Conservation (phyloP, 2,329 filamentous ascomycete genomes). For the Magnaporthales sp. region DNA sequence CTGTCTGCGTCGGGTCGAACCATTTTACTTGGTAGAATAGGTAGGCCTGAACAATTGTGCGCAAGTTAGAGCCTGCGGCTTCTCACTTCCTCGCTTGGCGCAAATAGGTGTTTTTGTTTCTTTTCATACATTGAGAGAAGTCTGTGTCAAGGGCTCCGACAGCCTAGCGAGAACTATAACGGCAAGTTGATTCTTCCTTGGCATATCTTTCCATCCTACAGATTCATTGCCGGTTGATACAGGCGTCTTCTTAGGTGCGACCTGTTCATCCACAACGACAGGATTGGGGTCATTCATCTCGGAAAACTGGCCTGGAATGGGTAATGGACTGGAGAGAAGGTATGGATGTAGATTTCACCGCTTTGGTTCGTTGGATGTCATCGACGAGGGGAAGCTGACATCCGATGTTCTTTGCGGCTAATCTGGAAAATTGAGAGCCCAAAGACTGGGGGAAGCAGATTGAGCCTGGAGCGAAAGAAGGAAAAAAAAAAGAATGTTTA, state of each 20-base stretch:
- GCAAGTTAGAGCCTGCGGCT: not conserved
- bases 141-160: slow-evolving; percentile 76
- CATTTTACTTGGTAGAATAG: slow-evolving; percentile 85
- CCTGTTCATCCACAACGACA: not conserved
- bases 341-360: not conserved
- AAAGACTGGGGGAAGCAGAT: not conserved
- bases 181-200: slow-evolving; percentile 66
- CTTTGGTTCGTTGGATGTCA: not conserved
- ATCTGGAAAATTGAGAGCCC: not conserved
- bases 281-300: not conserved
- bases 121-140: slow-evolving; percentile 48
- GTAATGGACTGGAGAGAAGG: not conserved
- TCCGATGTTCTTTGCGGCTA: not conserved
- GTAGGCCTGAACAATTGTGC: slow-evolving; percentile 46
- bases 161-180: slow-evolving; percentile 72
- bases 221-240: not conserved
- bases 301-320: not conserved
- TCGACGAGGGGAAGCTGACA: not conserved
- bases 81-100: not conserved
- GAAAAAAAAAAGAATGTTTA: not conserved
- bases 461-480: not conserved
- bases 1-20: slow-evolving; percentile 47
- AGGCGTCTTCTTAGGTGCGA: not conserved
- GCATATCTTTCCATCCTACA: slow-evolving; percentile 64
- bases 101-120: not conserved